These are phyloP conservation scores for Microcyclosporella mali DNA, from an alignment of 2,329 filamentous ascomycete species.

Conservation along the genomic window DNA sequence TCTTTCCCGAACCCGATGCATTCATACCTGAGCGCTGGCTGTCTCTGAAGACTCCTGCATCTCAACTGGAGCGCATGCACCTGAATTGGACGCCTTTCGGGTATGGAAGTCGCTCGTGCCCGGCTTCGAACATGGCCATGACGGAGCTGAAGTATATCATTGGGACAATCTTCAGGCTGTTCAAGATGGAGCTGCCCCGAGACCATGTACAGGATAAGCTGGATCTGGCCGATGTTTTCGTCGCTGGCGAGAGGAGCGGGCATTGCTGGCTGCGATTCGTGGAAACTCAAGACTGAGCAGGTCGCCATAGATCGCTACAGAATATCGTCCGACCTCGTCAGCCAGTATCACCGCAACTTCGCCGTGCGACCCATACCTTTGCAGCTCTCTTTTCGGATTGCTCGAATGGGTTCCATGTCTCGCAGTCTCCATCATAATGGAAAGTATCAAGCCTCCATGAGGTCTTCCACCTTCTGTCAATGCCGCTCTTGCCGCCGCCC, in stretches of 20 bases:
- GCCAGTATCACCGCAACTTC: too few relatives aligned
- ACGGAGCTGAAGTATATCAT: constrained; percentile 52
- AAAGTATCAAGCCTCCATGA: too few relatives aligned
- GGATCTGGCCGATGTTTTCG: constrained; percentile 15
- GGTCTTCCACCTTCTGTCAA: too few relatives aligned
- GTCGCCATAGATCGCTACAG: too few relatives aligned
- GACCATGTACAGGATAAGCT: constrained; percentile 2
- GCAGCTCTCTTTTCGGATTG: too few relatives aligned
- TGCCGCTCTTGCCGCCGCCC: too few relatives aligned
- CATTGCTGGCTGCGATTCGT: constrained; percentile 14
- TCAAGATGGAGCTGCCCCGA: constrained; percentile 3
- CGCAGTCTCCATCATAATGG: too few relatives aligned
- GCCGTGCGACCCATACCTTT: too few relatives aligned
- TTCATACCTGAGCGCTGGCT: constrained; percentile 36
- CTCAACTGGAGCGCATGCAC: constrained; percentile 30
- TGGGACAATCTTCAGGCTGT: constrained; percentile 7
- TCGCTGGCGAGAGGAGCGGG: constrained; percentile 6
- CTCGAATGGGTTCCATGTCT: too few relatives aligned
- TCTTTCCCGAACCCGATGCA: constrained; percentile 35
- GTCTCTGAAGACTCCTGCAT: constrained; percentile 8
- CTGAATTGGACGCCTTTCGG: constrained; percentile 44
- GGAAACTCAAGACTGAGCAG: too few relatives aligned
- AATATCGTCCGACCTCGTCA: too few relatives aligned
- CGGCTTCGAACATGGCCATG: constrained; percentile 41
- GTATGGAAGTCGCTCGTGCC: constrained; percentile 41